These are phyloP conservation scores for Triticum timopheevii DNA, from an alignment of 176 grass and related monocot species.

Conservation along the genomic window DNA sequence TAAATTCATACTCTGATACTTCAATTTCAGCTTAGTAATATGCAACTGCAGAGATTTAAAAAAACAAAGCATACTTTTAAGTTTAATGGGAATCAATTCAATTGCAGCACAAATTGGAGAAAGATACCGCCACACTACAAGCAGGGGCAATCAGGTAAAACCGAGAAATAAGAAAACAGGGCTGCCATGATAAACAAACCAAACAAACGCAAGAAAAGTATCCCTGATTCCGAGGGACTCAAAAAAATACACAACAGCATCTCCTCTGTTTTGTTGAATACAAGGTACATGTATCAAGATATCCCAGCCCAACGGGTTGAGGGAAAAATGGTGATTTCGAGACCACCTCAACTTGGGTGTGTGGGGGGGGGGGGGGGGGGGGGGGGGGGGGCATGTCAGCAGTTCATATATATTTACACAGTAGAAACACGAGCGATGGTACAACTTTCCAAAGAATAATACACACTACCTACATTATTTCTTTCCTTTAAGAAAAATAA, in stretches of 20 bases:
- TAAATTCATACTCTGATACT: too few species aligned
- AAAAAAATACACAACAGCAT: constrained; percentile 14
- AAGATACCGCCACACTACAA: background rate
- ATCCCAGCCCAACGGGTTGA: constrained; percentile 4
- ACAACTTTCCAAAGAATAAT: constrained; percentile 60
- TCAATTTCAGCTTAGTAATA: background rate
- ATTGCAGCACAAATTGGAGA: background rate
- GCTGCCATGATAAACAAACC: background rate
- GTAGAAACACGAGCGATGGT: constrained; percentile 30
- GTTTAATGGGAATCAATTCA: background rate
- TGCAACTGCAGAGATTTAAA: background rate
- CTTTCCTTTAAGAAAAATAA: constrained; percentile 40
- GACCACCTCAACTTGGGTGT: constrained; percentile 41
- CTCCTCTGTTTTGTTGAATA: constrained; percentile 18
- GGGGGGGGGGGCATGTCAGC: background rate
- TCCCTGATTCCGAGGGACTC: background rate
- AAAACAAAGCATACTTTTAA: too few species aligned
- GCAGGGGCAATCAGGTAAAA: too few species aligned
- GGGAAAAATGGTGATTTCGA: constrained; percentile 55
- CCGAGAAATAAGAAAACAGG: too few species aligned
- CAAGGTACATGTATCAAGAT: constrained; percentile 39
- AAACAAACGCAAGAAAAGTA: background rate
- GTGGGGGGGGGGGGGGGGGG: too few species aligned
- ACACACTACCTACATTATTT: constrained; percentile 50
- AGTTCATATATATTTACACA: constrained; percentile 58